Conservation (phyloP, 2,329 filamentous ascomycete species). For the Diaporthe helianthi region DNA sequence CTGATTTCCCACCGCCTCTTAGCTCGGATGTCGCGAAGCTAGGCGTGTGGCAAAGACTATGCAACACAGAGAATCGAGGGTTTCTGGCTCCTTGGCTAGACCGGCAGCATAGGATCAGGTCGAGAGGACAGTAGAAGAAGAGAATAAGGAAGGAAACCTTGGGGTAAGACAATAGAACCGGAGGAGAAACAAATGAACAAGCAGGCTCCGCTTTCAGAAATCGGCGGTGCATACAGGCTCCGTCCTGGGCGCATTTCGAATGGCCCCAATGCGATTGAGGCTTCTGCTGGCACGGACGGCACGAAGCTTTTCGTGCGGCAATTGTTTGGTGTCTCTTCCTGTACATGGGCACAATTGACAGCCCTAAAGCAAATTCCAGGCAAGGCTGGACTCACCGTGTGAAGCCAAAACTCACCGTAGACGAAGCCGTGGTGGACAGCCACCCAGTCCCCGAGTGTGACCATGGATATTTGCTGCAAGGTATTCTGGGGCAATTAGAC, state of each 20-base stretch:
- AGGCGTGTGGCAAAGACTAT: background rate
- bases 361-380: background rate
- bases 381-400: background rate
- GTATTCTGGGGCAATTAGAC: conserved; percentile 38
- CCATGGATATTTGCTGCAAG: conserved; percentile 42
- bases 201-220: conserved; percentile 27
- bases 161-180: conserved; percentile 5
- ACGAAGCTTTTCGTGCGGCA: background rate
- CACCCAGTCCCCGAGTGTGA: conserved; percentile 42
- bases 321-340: background rate
- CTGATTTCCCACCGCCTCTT: conserved; percentile 28
- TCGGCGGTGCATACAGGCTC: conserved; percentile 22
- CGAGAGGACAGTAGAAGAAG: background rate
- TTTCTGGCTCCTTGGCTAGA: background rate
- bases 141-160: background rate
- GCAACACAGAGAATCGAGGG: background rate
- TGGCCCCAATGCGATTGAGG: background rate
- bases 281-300: background rate
- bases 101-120: background rate
- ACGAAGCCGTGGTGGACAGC: background rate
- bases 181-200: conserved; percentile 19
- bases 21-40: background rate
- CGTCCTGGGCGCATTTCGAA: conserved; percentile 14
- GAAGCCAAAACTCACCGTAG: background rate
- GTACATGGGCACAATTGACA: background rate